Evolutionary conservation across 495 filamentous ascomycete genomes (phyloP).

Genomic region (Melanomma pulvis-pyrius): DNA sequence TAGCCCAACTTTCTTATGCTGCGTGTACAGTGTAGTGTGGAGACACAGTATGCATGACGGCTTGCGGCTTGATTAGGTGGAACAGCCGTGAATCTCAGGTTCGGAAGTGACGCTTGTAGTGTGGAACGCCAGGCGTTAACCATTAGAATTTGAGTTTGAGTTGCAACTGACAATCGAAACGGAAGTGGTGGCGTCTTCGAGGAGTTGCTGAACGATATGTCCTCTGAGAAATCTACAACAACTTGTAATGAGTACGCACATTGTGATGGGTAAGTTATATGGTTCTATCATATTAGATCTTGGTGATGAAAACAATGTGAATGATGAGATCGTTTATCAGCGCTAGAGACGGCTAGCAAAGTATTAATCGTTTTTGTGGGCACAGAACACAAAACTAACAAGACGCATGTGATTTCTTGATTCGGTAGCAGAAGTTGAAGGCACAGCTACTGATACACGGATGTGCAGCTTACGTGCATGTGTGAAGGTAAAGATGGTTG

Average conservation of each 20-base stretch:
- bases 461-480: too few relatives aligned
- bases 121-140: constrained; percentile 29
- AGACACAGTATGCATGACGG: constrained; percentile 41
- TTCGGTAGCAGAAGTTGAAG: too few relatives aligned
- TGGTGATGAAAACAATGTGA: too few relatives aligned
- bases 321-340: too few relatives aligned
- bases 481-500: too few relatives aligned
- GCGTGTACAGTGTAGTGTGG: constrained; percentile 16
- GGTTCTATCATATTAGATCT: too few relatives aligned
- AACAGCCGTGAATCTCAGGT: constrained; percentile 27
- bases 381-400: too few relatives aligned
- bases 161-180: constrained; percentile 37
- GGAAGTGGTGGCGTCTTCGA: constrained; percentile 41
- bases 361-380: too few relatives aligned
- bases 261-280: too few relatives aligned
- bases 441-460: too few relatives aligned
- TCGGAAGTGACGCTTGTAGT: constrained; percentile 33
- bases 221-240: constrained; percentile 73
- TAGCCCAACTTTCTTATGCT: constrained; percentile 38
- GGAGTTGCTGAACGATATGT: constrained; percentile 65
- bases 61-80: constrained; percentile 32
- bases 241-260: constrained; percentile 64
- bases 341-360: too few relatives aligned
- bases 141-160: constrained; percentile 2
- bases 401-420: too few relatives aligned